A percentile compares a stretch with the other conserved stretches of the same genome.
Evolutionary conservation across 2,329 filamentous ascomycete genomes (phyloP).

Genomic region (Verticillium isaacii): DNA sequence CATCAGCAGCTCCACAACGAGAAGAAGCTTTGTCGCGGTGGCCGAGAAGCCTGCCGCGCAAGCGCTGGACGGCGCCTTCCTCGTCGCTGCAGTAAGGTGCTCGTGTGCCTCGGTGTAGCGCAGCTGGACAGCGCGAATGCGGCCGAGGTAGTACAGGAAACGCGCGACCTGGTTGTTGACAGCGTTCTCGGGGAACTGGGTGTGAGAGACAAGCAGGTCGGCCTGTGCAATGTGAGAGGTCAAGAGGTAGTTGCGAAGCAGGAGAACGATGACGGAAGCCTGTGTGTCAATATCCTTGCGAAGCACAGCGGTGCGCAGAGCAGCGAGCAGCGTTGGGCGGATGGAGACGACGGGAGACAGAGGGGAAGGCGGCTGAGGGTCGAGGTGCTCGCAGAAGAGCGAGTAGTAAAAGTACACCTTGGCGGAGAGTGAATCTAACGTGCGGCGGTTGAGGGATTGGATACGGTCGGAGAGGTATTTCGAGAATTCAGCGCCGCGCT

Average conservation of each 20-base stretch:
- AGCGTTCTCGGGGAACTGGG: constrained; percentile 87
- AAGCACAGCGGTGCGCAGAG: constrained; percentile 89
- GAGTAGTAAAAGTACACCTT: constrained; percentile 99
- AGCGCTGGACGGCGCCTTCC: constrained; percentile 86
- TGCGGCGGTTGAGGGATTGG: constrained; percentile 85
- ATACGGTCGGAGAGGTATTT: constrained; percentile 77
- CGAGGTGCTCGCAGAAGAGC: constrained; percentile 87
- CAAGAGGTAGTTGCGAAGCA: constrained; percentile 91
- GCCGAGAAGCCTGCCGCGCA: constrained; percentile 94
- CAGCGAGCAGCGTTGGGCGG: constrained; percentile 78
- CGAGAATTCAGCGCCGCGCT: constrained; percentile 81
- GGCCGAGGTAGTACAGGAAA: constrained; percentile 95
- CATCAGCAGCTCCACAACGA: constrained; percentile 96
- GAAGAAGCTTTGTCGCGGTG: constrained; percentile 90
- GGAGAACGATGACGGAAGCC: constrained; percentile 87
- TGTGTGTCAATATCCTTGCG: constrained; percentile 98
- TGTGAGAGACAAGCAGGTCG: constrained; percentile 91
- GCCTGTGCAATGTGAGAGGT: constrained; percentile 97
- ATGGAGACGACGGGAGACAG: constrained; percentile 83
- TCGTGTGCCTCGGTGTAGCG: constrained; percentile 96
- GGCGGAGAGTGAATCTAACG: constrained; percentile 86
- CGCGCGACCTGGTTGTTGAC: constrained; percentile 98
- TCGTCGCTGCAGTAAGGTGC: constrained; percentile 85
- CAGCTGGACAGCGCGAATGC: constrained; percentile 93
- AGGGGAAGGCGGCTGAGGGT: constrained; percentile 81